Conservation (phyloP, 441 rosid species). For the Gossypium lobatum region DNA sequence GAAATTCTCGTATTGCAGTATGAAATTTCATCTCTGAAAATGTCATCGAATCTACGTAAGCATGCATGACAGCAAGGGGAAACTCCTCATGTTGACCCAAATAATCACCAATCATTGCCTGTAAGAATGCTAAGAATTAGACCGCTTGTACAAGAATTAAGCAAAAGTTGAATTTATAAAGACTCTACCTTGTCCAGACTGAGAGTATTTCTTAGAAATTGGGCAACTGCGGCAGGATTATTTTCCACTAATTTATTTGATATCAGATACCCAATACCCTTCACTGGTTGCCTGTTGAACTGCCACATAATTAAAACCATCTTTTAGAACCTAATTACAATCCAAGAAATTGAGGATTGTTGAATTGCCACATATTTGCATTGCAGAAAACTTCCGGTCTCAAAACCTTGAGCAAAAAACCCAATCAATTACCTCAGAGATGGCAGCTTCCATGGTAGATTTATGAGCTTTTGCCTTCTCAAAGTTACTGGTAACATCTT, state of each 20-base stretch:
- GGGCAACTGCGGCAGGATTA: slow-evolving; percentile 79
- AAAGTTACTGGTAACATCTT: slow-evolving; percentile 75
- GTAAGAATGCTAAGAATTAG: slow-evolving; percentile 41
- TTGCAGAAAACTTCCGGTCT: background rate
- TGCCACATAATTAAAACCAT: slow-evolving; percentile 33
- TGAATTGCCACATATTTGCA: background rate
- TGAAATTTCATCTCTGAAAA: slow-evolving; percentile 94
- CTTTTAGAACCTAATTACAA: slow-evolving; percentile 6
- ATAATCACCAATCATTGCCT: slow-evolving; percentile 97
- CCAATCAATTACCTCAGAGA: slow-evolving; percentile 59
- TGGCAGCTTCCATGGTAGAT: slow-evolving; percentile 91
- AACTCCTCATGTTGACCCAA: slow-evolving; percentile 97
- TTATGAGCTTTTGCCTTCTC: slow-evolving; percentile 99
- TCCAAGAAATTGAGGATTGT: slow-evolving; percentile 1
- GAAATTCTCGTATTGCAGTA: slow-evolving; percentile 85
- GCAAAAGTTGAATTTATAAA: slow-evolving; percentile 13
- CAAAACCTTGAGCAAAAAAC: slow-evolving; percentile 1
- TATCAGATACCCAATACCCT: slow-evolving; percentile 74
- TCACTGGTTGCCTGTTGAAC: slow-evolving; percentile 89
- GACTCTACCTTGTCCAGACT: slow-evolving; percentile 75
- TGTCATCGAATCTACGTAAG: slow-evolving; percentile 86
- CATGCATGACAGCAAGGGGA: slow-evolving; percentile 99
- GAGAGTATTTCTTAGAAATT: slow-evolving; percentile 71
- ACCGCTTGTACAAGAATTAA: slow-evolving; percentile 19
- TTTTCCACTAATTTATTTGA: slow-evolving; percentile 83